Conservation (phyloP, 768 basidiomycete genomes). For the Nevesoporus exiguus region DNA sequence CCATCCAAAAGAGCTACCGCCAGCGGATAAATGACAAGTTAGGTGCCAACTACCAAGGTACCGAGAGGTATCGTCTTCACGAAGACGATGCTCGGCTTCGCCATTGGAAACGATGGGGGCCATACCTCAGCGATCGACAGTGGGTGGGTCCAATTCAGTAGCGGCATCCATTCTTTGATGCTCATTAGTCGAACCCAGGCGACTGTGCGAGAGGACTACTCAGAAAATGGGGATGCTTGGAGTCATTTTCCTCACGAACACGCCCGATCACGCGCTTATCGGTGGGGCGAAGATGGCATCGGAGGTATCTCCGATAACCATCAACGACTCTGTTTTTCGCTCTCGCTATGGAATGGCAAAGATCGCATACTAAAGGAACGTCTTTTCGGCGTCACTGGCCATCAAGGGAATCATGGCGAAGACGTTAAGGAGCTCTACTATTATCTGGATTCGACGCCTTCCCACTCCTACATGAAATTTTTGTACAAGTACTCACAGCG, state of each 20-base stretch:
- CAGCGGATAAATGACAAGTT: conserved; percentile 62
- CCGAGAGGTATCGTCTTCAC: conserved; percentile 79
- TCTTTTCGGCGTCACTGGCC: conserved; percentile 92
- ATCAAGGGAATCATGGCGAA: conserved; percentile 98
- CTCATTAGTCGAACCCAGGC: conserved; percentile 51
- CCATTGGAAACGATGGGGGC: conserved; percentile 99
- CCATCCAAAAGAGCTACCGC: conserved; percentile 44
- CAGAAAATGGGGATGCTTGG: conserved; percentile 94
- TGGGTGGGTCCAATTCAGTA: conserved; percentile 62
- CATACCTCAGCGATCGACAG: conserved; percentile 94
- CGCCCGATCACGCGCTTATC: conserved; percentile 88
- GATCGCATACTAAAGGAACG: conserved; percentile 97
- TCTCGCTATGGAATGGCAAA: conserved; percentile 92
- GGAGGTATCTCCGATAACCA: conserved; percentile 98
- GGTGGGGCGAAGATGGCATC: conserved; percentile 99
- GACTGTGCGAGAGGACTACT: conserved; percentile 98
- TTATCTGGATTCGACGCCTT: conserved; percentile 97
- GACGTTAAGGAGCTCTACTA: conserved; percentile 99
- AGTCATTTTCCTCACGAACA: conserved; percentile 93
- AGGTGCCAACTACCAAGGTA: conserved; percentile 71
- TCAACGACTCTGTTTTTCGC: conserved; percentile 84
- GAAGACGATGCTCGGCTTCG: conserved; percentile 76
- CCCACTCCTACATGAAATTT: conserved; percentile 99
- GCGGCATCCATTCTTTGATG: not conserved
- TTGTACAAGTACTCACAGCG: conserved; percentile 98